Evolutionary conservation across 148 eudicot genomes (phyloP), one percentile per base, ranked within the genome.

Genomic region (Rhododendron mucronatum): DNA sequence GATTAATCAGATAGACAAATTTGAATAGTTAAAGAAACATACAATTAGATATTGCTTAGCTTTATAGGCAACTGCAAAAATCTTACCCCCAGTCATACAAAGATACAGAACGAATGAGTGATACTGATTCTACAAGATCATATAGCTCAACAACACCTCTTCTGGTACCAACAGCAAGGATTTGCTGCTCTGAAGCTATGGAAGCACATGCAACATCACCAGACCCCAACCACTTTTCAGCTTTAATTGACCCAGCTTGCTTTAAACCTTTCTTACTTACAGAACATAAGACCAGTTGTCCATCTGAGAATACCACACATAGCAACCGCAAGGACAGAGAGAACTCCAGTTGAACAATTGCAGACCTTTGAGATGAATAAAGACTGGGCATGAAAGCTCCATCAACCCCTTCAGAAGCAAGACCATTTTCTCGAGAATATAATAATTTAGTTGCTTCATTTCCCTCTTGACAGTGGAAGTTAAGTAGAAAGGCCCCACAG

Each of bases 101-200:
- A 71, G 76, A 97, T 83, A 97, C 93, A 71, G 93, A 87, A 28
- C 98, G 99, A 79, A 95, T 89, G 73, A 93, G 91, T 71, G 94
- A 90, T 9, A 90, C 91, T 80, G 98, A 91, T 86, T 91, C 95
- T 75, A 91, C 93, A 78, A 97, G 92, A 88, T 97, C 94, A 89
- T 94, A 97, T 67, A 97, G 80, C 85, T 95, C 98, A 87, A 95
- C 95, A 87, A 89, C 81, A 51, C 99, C 99, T 90, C 89, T 93
- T 87, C 87, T 92, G 88, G 98, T 95, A 79, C 99, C 99, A 89
- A 93, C 99, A 84, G 99, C 99, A 87, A 97, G 93, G 86, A 97
- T 92, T 88, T 94, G 39, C 39, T 71, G 76, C 76, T 71, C 76
- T 9, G 76, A 90, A 87, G 98, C 94, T 74, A 95, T 83, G 78